Percentiles rank a stretch among this genome's conserved stretches.
phyloP scores from a whole-genome alignment of 73 alveolate species.

The Durusdinium trenchii region DNA sequence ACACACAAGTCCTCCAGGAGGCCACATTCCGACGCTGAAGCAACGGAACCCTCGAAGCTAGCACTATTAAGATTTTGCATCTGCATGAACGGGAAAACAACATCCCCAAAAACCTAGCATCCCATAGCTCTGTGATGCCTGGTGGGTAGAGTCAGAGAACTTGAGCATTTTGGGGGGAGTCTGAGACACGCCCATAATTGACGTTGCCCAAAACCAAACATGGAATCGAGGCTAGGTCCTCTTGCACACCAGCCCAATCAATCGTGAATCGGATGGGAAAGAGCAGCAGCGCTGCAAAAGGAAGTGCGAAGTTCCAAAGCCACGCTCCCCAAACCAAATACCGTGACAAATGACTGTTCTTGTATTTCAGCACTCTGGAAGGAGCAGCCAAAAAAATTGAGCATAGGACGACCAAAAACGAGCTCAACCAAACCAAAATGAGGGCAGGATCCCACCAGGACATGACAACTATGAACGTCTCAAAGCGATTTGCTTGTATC shows the following conservation, averaged over 20 bases:
- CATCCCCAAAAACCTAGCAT: no score
- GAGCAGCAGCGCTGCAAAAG: constrained; percentile 14
- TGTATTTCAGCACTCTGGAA: not conserved
- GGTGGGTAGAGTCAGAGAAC: not conserved
- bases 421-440: constrained; percentile 25
- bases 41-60: no score
- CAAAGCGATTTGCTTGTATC: constrained; percentile 16
- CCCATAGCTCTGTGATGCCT: no score
- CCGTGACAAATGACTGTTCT: constrained; percentile 12
- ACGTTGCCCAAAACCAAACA: not conserved
- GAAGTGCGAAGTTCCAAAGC: constrained; percentile 40
- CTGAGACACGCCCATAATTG: not conserved
- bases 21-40: no score
- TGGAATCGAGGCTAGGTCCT: not conserved
- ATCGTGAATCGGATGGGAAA: constrained; percentile 22
- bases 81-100: no score
- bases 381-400: constrained; percentile 25
- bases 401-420: constrained; percentile 4
- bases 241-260: constrained; percentile 10
- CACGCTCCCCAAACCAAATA: constrained; percentile 45
- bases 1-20: constrained; percentile 76
- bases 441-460: constrained; percentile 72
- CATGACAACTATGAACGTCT: constrained; percentile 29
- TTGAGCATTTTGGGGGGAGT: not conserved
- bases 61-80: no score